Conservation (phyloP, 441 rosid species). For the Eugenia klotzschiana region DNA sequence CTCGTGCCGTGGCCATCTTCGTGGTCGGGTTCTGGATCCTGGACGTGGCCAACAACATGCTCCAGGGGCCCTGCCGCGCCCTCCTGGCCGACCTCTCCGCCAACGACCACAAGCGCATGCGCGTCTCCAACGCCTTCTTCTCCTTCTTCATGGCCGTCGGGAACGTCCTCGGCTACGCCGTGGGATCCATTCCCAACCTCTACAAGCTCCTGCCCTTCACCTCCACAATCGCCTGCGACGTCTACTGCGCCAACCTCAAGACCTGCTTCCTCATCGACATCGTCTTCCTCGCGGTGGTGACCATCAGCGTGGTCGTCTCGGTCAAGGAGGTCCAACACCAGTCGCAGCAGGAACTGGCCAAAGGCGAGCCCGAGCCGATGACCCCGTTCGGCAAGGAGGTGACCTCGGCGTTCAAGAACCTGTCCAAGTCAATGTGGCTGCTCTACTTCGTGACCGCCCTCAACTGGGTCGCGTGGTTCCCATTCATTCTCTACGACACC, state of each 20-base stretch:
- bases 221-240: constrained; percentile 49
- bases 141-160: constrained; percentile 94
- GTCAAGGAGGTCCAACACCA: constrained; percentile 21
- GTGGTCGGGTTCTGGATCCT: constrained; percentile 88
- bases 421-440: constrained; percentile 66
- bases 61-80: constrained; percentile 86
- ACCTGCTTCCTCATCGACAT: constrained; percentile 64
- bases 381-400: constrained; percentile 31
- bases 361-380: neutral
- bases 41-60: constrained; percentile 74
- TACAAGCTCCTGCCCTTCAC: constrained; percentile 54
- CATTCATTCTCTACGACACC: constrained; percentile 70
- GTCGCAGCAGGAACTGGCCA: constrained; percentile 10
- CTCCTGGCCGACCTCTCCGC: constrained; percentile 79
- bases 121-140: constrained; percentile 44
- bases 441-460: constrained; percentile 62
- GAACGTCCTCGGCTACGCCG: constrained; percentile 69
- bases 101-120: constrained; percentile 28
- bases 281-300: constrained; percentile 32
- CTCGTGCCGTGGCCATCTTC: constrained; percentile 61
- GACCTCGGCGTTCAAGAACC: constrained; percentile 26
- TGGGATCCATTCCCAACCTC: constrained; percentile 48
- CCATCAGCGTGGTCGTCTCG: constrained; percentile 25
- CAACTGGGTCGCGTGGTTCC: constrained; percentile 90
- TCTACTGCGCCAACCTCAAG: constrained; percentile 81